phyloP scores from a whole-genome alignment of 2,329 filamentous ascomycete genomes.

The Aspergillus fischeri region DNA sequence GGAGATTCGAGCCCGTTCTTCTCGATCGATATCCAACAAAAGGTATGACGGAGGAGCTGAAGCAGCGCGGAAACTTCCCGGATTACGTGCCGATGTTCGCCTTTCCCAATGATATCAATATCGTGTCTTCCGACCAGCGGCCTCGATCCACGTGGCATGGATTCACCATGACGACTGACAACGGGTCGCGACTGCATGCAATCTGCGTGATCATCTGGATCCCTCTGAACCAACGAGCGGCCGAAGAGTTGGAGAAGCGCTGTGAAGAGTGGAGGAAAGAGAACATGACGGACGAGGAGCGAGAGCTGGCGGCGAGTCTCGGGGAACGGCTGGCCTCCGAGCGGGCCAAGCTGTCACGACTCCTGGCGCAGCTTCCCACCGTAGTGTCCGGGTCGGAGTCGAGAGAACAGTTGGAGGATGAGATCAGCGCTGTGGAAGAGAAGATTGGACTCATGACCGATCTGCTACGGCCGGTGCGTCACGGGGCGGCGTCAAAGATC shows the following conservation, averaged over 20 bases:
- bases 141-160: slow-evolving; percentile 98
- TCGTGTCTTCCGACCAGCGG: slow-evolving; percentile 90
- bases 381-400: slow-evolving; percentile 75
- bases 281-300: slow-evolving; percentile 98
- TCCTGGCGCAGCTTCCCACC: slow-evolving; percentile 76
- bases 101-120: slow-evolving; percentile 95
- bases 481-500: slow-evolving; percentile 94
- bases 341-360: slow-evolving; percentile 81
- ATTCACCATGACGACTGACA: slow-evolving; percentile 93
- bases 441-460: slow-evolving; percentile 97
- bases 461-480: slow-evolving; percentile 83
- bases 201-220: slow-evolving; percentile 92
- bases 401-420: slow-evolving; percentile 81
- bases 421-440: slow-evolving; percentile 93
- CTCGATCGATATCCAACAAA: slow-evolving; percentile 90
- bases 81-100: slow-evolving; percentile 99
- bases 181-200: slow-evolving; percentile 87
- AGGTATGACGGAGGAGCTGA: slow-evolving; percentile 72
- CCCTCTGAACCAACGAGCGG: slow-evolving; percentile 73
- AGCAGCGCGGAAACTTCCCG: slow-evolving; percentile 79
- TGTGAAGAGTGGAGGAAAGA: slow-evolving; percentile 84
- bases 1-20: slow-evolving; percentile 92
- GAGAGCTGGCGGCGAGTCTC: slow-evolving; percentile 86
- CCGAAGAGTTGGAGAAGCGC: slow-evolving; percentile 67
- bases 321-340: slow-evolving; percentile 84